These are phyloP conservation scores for Petunia secreta DNA, from an alignment of 257 asterid species.

Conservation along the genomic window DNA sequence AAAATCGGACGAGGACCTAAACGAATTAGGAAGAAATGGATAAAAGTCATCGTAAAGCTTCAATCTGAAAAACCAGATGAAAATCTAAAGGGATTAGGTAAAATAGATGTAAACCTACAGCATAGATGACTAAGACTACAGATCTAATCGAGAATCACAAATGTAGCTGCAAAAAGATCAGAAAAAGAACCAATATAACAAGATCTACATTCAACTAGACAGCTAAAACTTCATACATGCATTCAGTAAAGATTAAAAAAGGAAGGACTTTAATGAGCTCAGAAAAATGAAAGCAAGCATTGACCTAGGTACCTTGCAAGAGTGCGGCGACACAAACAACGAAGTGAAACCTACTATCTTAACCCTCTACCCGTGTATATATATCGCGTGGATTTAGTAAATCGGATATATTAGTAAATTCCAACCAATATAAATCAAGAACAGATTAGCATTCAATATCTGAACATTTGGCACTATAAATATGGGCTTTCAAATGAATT, in stretches of 20 bases:
- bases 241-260: background rate
- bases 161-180: background rate
- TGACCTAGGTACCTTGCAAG: background rate
- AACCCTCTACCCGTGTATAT: background rate
- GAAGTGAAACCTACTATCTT: background rate
- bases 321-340: background rate
- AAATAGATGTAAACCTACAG: background rate
- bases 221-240: background rate
- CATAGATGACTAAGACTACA: background rate
- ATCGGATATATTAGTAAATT: background rate
- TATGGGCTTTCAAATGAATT: background rate
- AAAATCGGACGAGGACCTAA: background rate
- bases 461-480: background rate
- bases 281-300: background rate
- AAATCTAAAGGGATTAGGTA: background rate
- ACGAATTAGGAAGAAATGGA: background rate
- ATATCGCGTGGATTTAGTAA: background rate
- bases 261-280: background rate
- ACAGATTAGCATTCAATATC: background rate
- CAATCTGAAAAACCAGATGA: background rate
- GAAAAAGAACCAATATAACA: background rate
- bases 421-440: background rate
- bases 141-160: background rate
- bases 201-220: background rate
- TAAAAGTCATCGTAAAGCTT: background rate